phyloP scores from a whole-genome alignment of 192 early-diverging fungal species.

The Chytriomyces sp. region DNA sequence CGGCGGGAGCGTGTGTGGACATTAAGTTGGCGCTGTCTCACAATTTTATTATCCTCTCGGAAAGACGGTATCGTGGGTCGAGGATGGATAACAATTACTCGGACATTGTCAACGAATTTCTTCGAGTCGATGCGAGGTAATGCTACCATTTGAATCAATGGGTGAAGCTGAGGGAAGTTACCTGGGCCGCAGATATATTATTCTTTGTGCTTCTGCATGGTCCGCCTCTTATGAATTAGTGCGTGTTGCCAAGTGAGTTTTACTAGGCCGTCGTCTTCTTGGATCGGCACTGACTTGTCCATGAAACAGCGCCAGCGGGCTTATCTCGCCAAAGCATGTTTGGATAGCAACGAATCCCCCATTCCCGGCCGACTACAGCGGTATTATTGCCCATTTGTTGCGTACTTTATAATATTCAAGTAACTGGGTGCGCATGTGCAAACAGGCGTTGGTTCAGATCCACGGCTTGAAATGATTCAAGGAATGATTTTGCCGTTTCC shows the following conservation, averaged over 20 bases:
- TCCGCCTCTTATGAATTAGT: background rate
- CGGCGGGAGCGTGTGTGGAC: constrained; percentile 1
- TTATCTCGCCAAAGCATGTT: background rate
- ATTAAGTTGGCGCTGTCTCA: background rate
- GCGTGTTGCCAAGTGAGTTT: background rate
- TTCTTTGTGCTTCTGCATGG: constrained; percentile 12
- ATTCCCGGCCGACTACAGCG: constrained; percentile 5
- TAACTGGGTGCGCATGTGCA: background rate
- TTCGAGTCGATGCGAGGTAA: constrained; percentile 8
- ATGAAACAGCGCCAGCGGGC: background rate
- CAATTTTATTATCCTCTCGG: background rate
- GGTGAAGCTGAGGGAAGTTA: no score
- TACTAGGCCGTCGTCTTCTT: background rate
- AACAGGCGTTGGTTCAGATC: constrained; percentile 3
- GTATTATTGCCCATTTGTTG: background rate
- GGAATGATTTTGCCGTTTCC: constrained; percentile 1
- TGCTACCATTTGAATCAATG: background rate
- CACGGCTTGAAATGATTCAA: background rate
- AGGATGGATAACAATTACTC: background rate
- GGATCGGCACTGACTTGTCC: background rate
- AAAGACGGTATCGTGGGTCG: background rate
- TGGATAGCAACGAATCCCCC: constrained; percentile 20
- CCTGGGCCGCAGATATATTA: background rate
- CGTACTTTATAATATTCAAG: background rate
- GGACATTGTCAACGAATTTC: background rate